Base-by-base conservation (phyloP, 306 rosid genomes). In the Clitoria ternatea region DNA sequence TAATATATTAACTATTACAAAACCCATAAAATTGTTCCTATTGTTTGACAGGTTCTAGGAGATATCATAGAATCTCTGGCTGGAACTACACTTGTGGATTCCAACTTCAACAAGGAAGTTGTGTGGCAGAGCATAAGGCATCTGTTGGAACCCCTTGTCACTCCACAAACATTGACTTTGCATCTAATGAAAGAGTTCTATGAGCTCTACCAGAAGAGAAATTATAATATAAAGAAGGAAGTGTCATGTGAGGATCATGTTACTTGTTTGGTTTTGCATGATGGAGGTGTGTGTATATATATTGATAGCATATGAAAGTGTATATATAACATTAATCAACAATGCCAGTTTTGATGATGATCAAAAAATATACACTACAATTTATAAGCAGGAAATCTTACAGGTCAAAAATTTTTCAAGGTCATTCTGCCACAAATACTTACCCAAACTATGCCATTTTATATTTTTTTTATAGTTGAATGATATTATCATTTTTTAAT, bases 51-150 rank as follows among this genome's bases (percentile, higher is more conserved):
- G 96, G 98, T 90, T 22, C 90, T 92, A 20, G 97, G 85, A 42
- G 98, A 92, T 75, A 71, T 92, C 3, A 79, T 92, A 2, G 96
- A 92, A 80, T 90, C 98, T 78, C 48, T 92, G 36, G 96, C 90
- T 7, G 97, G 97, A 52, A 93, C 98, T 43, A 83, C 90, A 52
- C 67, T 76, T 19, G 90, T 92, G 7, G 97, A 92, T 70, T 88
- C 98, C 0, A 85, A 85, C 14, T 88, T 77, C 79, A 26, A 77
- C 2, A 73, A 86, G 67, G 88, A 85, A 9, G 29, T 13, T 7
- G 91, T 90, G 39, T 85, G 84, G 76, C 32, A 55, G 64, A 83
- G 97, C 57, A 82, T 90, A 49, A 71, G 79, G 57, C 96, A 86
- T 9, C 85, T 92, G 17, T 67, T 92, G 68, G 92, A 90, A 66